These are phyloP conservation scores for Mentha longifolia DNA, from an alignment of 257 asterid species.

Conservation along the genomic window DNA sequence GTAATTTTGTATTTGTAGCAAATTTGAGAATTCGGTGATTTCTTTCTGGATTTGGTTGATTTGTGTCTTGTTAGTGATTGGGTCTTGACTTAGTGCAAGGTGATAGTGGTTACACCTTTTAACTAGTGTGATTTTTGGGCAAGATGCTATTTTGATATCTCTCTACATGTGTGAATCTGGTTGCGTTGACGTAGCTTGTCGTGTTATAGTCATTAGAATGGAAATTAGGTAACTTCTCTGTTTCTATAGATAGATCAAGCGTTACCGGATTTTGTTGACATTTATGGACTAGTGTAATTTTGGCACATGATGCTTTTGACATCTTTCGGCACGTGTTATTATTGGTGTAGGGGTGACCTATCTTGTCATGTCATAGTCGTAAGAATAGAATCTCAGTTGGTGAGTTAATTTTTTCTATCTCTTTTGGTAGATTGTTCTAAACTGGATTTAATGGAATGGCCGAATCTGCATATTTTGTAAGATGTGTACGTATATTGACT, in stretches of 20 bases:
- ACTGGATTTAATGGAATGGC: neutral
- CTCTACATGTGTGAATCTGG: neutral
- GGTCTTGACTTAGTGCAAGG: constrained; percentile 10
- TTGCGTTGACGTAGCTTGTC: neutral
- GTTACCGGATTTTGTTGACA: neutral
- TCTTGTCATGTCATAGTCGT: neutral
- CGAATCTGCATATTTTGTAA: neutral
- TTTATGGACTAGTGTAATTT: neutral
- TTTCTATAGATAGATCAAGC: constrained; percentile 12
- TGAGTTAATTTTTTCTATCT: neutral
- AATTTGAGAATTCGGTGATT: neutral
- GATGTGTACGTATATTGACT: neutral
- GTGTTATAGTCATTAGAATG: neutral
- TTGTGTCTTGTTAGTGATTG: neutral
- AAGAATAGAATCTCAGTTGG: neutral
- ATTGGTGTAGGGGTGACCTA: neutral
- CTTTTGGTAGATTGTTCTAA: constrained; percentile 9
- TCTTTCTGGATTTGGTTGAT: constrained; percentile 21
- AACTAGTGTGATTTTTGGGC: neutral
- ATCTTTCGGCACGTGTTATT: neutral
- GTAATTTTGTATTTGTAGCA: neutral
- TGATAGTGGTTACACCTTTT: neutral
- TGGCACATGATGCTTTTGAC: neutral
- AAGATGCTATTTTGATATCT: neutral
- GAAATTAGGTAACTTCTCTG: neutral